Base-by-base conservation (phyloP, 169 alveolate species). In the Plasmodium billcollinsi region DNA sequence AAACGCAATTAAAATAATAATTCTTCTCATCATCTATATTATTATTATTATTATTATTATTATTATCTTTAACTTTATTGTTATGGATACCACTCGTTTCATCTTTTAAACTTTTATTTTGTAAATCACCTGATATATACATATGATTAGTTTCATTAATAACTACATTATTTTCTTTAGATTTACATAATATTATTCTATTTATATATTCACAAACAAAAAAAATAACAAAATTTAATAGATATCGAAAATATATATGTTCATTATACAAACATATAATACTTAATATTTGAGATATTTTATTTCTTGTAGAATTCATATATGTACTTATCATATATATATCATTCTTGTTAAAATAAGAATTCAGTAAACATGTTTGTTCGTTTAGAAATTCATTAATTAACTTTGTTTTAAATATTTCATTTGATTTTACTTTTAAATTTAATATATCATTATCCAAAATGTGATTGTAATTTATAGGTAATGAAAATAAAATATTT, bases 231-330 rank as follows among this genome's bases (percentile, higher is more conserved):
- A 86, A 71, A 65, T 71, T 71, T 24, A 21, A 72, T 15, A 86
- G 0, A 29, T 86, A 86, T 43, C 88, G 20, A 61, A 86, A 86
- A 66, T 71, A 86, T n/a, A 39, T 9, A 59, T 61, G 73, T 9
- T 86, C 88, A 49, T 72, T 72, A 20, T 61, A 9, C 61, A 86
- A 26, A 20, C 92, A 86, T n/a, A 86, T 47, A 15, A 62, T 18
- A 29, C 92, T 71, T 71, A 86, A 86, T 24, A 86, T 86, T 33
- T 86, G 92, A 0, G 88, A 52, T 4, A 26, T 45, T 21, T 86
- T 86, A 86, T 86, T 86, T 65, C 47, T 56, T 47, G 71, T 49
- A 0, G 88, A 45, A n/a, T 29, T 61, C 24, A 56, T 61, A 72
- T 71, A 86, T 20, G 24, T 29, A 15, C 88, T 33, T 15, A 86